Evolutionary conservation across 2,329 filamentous ascomycete genomes (phyloP).

Genomic region (Diaporthe citrichinensis): DNA sequence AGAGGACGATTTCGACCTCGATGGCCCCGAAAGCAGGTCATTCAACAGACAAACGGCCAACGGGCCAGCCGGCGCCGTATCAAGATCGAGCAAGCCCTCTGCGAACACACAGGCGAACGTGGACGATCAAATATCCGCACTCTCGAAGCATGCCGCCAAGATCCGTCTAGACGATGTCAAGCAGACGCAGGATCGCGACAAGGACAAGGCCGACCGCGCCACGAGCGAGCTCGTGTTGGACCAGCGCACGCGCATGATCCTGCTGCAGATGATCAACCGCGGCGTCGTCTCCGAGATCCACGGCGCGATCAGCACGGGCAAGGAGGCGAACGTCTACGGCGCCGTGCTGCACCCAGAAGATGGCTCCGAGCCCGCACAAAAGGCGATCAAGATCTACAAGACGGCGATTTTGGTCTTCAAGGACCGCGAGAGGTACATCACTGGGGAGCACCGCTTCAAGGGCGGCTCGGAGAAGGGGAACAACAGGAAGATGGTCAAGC

Average conservation of each 20-base stretch:
- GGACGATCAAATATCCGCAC: constrained; percentile 89
- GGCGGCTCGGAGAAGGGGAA: constrained; percentile 94
- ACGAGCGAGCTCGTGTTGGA: constrained; percentile 97
- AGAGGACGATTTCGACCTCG: constrained; percentile 72
- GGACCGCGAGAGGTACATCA: constrained; percentile 95
- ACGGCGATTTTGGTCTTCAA: constrained; percentile 98
- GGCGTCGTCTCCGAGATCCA: constrained; percentile 92
- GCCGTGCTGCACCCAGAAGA: constrained; percentile 76
- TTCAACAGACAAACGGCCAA: constrained; percentile 81
- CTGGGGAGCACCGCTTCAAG: constrained; percentile 92
- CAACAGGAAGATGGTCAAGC: constrained; percentile 96
- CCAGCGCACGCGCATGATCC: constrained; percentile 92
- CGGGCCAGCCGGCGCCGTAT: constrained; percentile 62
- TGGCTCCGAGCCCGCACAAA: constrained; percentile 72
- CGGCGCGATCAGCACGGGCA: constrained; percentile 95
- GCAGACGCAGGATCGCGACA: constrained; percentile 69
- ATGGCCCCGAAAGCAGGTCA: constrained; percentile 71
- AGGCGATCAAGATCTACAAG: constrained; percentile 99
- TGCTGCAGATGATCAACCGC: constrained; percentile 96
- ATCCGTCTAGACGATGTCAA: constrained; percentile 81
- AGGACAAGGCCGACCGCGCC: constrained; percentile 92
- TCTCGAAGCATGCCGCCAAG: constrained; percentile 88
- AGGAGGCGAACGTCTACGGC: constrained; percentile 98
- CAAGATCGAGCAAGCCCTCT: constrained; percentile 82
- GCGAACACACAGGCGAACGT: constrained; percentile 85